A percentile compares a stretch with the other conserved stretches of the same genome.
Evolutionary conservation across 176 grass and related monocot species (phyloP).

Genomic region (Oryza glumipatula): DNA sequence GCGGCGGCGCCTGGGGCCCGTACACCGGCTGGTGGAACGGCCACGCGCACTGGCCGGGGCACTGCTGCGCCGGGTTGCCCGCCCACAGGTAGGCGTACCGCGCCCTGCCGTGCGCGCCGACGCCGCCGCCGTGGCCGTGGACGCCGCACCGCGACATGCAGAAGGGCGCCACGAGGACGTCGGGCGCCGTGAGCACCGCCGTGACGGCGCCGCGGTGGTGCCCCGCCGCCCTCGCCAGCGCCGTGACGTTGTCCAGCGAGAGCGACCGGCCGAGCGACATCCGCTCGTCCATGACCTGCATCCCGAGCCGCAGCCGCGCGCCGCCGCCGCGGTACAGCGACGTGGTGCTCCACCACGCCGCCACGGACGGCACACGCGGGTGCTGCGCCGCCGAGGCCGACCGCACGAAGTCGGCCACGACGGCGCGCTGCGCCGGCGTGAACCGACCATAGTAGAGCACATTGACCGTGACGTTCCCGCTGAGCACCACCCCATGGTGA

Average conservation of each 20-base stretch:
- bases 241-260: slow-evolving; percentile 54
- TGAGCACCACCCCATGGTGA: slow-evolving; percentile 68
- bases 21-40: slow-evolving; percentile 74
- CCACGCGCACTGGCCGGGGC: slow-evolving; percentile 84
- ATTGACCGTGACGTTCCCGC: slow-evolving; percentile 71
- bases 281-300: slow-evolving; percentile 44
- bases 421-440: slow-evolving; percentile 55
- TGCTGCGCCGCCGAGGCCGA: slow-evolving; percentile 34
- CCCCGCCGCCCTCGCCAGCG: slow-evolving; percentile 47
- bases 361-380: slow-evolving; percentile 49
- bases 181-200: slow-evolving; percentile 64
- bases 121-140: slow-evolving; percentile 45
- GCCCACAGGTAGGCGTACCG: slow-evolving; percentile 79
- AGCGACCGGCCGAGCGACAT: slow-evolving; percentile 64
- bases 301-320: slow-evolving; percentile 51
- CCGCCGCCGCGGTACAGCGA: slow-evolving; percentile 58
- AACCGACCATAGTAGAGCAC: slow-evolving; percentile 84
- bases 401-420: slow-evolving; percentile 68
- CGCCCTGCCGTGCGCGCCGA: slow-evolving; percentile 40
- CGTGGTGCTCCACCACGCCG: slow-evolving; percentile 79
- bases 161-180: slow-evolving; percentile 66
- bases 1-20: slow-evolving; percentile 61
- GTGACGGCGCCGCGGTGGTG: slow-evolving; percentile 62
- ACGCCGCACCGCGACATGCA: slow-evolving; percentile 71
- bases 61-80: slow-evolving; percentile 69